Percentiles rank a stretch among this genome's conserved stretches.
phyloP scores from a whole-genome alignment of 164 flowering plant species.

The Buxus sempervirens region DNA sequence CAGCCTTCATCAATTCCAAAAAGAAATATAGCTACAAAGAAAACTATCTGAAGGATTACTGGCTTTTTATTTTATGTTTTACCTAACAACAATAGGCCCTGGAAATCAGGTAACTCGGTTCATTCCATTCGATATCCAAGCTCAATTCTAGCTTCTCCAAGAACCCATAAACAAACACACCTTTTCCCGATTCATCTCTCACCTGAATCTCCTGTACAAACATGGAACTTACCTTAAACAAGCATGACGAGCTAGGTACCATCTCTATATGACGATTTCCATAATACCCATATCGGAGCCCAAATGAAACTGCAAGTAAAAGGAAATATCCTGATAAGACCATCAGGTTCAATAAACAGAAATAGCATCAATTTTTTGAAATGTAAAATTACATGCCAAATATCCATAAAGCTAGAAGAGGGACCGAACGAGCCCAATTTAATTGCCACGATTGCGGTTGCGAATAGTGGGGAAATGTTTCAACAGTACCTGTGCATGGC shows the following conservation, averaged over 20 bases:
- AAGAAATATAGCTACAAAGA: too few relatives aligned
- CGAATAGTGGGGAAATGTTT: background rate
- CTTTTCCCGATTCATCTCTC: conserved; percentile 36
- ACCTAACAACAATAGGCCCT: conserved; percentile 45
- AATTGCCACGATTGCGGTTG: conserved; percentile 17
- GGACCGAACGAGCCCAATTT: conserved; percentile 28
- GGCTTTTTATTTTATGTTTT: background rate
- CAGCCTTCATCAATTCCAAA: too few relatives aligned
- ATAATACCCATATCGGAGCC: conserved; percentile 41
- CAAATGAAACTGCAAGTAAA: conserved; percentile 44
- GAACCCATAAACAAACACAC: conserved; percentile 45
- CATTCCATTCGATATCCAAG: conserved; percentile 42
- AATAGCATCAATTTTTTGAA: background rate
- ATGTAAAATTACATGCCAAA: conserved; percentile 59
- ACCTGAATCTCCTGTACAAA: conserved; percentile 53
- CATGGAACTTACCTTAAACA: conserved; percentile 46
- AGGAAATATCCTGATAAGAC: conserved; percentile 2
- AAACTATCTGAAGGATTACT: background rate
- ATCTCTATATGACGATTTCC: conserved; percentile 42
- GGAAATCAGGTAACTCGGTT: conserved; percentile 33
- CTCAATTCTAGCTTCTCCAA: conserved; percentile 47
- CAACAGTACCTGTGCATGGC: background rate
- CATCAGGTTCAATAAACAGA: background rate
- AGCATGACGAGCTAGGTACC: conserved; percentile 59
- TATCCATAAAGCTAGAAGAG: conserved; percentile 48